phyloP scores from a whole-genome alignment of 192 early-diverging fungal species.

The Chytriomyces sp. region DNA sequence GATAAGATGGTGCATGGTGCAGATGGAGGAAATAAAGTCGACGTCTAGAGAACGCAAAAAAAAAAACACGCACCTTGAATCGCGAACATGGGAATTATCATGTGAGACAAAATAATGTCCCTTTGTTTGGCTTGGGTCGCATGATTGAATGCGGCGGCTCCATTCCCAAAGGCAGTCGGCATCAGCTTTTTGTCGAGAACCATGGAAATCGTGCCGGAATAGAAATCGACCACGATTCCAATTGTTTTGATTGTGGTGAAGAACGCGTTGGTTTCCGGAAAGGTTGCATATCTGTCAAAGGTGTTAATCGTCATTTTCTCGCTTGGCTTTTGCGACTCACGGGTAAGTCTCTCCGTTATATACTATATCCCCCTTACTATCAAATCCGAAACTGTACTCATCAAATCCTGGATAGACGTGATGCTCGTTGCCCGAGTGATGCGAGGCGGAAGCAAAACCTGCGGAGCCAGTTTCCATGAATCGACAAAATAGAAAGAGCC shows the following conservation, averaged over 20 bases:
- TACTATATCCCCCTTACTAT: constrained; percentile 37
- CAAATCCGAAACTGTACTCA: constrained; percentile 52
- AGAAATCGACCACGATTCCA: constrained; percentile 54
- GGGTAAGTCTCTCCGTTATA: constrained; percentile 36
- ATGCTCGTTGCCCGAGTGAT: constrained; percentile 28
- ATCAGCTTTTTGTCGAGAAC: constrained; percentile 47
- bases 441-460: constrained; percentile 32
- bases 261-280: constrained; percentile 30
- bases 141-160: constrained; percentile 37
- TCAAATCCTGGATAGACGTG: constrained; percentile 47
- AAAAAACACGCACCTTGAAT: constrained; percentile 33
- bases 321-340: constrained; percentile 20
- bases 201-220: constrained; percentile 44
- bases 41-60: not conserved
- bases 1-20: not conserved
- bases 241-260: constrained; percentile 47
- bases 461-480: not conserved
- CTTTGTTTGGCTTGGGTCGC: constrained; percentile 50
- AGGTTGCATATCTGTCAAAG: constrained; percentile 33
- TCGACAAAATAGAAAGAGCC: not conserved
- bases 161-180: constrained; percentile 50
- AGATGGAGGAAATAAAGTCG: not conserved
- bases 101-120: constrained; percentile 34
- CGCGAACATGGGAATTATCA: constrained; percentile 54
- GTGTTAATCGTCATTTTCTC: not conserved